These are phyloP conservation scores for Mortierella sp. DNA, from an alignment of 371 early-diverging fungal species.

Conservation along the genomic window DNA sequence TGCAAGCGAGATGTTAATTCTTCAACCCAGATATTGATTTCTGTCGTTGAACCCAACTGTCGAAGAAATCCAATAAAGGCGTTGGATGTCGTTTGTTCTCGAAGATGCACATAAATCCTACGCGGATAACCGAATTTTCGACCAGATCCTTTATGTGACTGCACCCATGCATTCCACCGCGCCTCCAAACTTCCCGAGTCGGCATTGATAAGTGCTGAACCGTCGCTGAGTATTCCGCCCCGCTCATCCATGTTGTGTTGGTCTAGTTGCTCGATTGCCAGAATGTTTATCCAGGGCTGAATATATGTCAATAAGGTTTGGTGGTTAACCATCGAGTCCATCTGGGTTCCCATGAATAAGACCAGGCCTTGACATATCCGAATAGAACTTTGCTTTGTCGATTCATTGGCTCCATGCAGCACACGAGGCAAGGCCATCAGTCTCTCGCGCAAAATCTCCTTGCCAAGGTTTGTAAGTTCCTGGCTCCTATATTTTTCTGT, in stretches of 20 bases:
- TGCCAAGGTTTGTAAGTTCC: conserved; percentile 24
- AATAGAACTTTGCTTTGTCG: conserved; percentile 28
- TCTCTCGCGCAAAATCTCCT: conserved; percentile 42
- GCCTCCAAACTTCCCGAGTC: conserved; percentile 5
- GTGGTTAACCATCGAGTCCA: conserved; percentile 33
- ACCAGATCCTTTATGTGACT: conserved; percentile 15
- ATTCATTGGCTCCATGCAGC: conserved; percentile 41
- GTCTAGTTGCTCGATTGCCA: conserved; percentile 47
- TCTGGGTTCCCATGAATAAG: conserved; percentile 30
- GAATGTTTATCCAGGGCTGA: conserved; percentile 38
- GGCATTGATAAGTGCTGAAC: not conserved
- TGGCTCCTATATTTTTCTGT: conserved; percentile 5
- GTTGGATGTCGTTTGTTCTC: conserved; percentile 33
- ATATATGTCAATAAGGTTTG: conserved; percentile 29
- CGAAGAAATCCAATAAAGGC: conserved; percentile 37
- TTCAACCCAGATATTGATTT: conserved; percentile 35
- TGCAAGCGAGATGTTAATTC: conserved; percentile 34
- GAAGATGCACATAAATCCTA: conserved; percentile 33
- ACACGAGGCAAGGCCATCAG: conserved; percentile 43
- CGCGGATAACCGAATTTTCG: conserved; percentile 53
- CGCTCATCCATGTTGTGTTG: conserved; percentile 51
- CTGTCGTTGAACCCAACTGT: conserved; percentile 44
- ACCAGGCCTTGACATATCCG: conserved; percentile 28
- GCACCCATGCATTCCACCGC: conserved; percentile 35
- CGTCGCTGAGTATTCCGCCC: conserved; percentile 25